Conservation (phyloP, 129 eudicot species). For the Helianthus annuus region HanXRQr2.0-SUNRISE NC_035445.2:162667229-162667728, state of each 20-base stretch:
- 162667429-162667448: constrained; percentile 5
- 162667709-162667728: background rate
- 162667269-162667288: constrained; percentile 42
- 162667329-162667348: constrained; percentile 1
- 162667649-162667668: constrained; percentile 34
- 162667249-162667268: constrained; percentile 67
- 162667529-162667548: constrained; percentile 91
- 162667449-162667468: constrained; percentile 65
- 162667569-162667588: constrained; percentile 82
- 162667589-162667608: constrained; percentile 79
- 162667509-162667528: constrained; percentile 85
- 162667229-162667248: constrained; percentile 52
- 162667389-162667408: constrained; percentile 35
- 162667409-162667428: constrained; percentile 16
- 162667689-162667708: constrained; percentile 3
- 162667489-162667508: constrained; percentile 65
- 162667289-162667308: constrained; percentile 37
- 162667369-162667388: constrained; percentile 1
- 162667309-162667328: constrained; percentile 23
- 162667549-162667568: constrained; percentile 79
- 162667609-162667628: constrained; percentile 91
- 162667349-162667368: constrained; percentile 21
- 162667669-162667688: background rate
- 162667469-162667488: constrained; percentile 69
- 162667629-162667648: constrained; percentile 63